Base-by-base conservation (phyloP, 495 filamentous ascomycete genomes). In the Aspergillus heteromorphus region DNA sequence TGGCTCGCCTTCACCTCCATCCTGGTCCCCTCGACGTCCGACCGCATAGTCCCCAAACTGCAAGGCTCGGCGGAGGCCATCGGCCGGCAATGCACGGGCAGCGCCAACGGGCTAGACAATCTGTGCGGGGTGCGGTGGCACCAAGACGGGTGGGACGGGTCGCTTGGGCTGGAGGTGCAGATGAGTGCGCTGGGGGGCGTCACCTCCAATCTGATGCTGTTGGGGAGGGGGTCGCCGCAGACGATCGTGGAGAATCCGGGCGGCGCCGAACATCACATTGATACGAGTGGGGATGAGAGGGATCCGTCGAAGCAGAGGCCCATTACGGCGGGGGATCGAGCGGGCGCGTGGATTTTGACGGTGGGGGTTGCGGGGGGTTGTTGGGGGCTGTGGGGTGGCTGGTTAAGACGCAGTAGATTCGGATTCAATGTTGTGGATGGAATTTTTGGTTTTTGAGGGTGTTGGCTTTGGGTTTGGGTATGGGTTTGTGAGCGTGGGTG, bases 1-100 rank as follows among this genome's bases (percentile, higher is more conserved):
- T 91, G 87, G 85, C 79, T 93, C 74, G 85, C 86, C 3, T 74
- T 81, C 10, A 83, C 84, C 3, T 83, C 83, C 1, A 84, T 87
- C 53, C 78, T 89, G 4, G 69, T 64, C 1, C 69, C 72, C 6
- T 85, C 76, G 64, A 87, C 83, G 1, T 72, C 67, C 29, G 65
- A 76, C 27, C 61, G 60, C 9, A 80, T 92, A 65, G 80, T 80
- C 65, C 81, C 83, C 0, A 77, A 83, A 40, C 73, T 93, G 13
- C 65, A 68, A 21, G 74, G 80, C 6, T 86, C 84, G 2, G 86
- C 85, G 18, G 48, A 65, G 36, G 87, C 84, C 1, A 88, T 89
- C 1, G 82, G 81, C 2, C 69, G 67, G 34, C 79, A 85, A 38
- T 93, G 89, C 54, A 25, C 43, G 13, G 43, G 43, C 16, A 30